Evolutionary conservation across 768 basidiomycete species (phyloP).

Genomic region (Naganishia vishniacii): DNA sequence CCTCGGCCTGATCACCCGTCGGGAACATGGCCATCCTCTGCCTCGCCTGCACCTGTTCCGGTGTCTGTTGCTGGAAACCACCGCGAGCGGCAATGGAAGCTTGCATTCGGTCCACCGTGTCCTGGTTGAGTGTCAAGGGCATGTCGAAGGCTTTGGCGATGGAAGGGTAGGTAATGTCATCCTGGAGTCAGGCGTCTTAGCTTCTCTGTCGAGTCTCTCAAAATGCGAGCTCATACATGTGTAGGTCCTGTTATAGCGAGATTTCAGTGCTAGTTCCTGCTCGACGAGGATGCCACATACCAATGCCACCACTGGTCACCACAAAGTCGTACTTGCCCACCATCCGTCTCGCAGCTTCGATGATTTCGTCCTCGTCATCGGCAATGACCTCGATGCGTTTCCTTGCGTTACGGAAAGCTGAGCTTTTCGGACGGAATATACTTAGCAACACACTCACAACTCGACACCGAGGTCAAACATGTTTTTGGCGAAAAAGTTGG

Average conservation of each 20-base stretch:
- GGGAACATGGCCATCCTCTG: conserved; percentile 90
- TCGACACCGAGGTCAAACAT: conserved; percentile 71
- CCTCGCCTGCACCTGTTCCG: conserved; percentile 69
- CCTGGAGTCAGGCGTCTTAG: conserved; percentile 18
- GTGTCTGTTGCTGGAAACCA: conserved; percentile 59
- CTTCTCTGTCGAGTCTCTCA: neutral
- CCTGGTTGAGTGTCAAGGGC: conserved; percentile 64
- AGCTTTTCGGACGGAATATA: too few species aligned
- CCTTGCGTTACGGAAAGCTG: too few species aligned
- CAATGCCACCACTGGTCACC: conserved; percentile 83
- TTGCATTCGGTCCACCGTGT: conserved; percentile 69
- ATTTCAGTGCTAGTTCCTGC: neutral
- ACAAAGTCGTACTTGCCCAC: conserved; percentile 80
- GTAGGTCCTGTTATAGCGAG: neutral
- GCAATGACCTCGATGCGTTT: conserved; percentile 86
- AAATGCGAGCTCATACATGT: neutral
- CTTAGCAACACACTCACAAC: too few species aligned
- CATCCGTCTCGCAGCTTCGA: conserved; percentile 79
- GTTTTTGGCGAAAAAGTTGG: conserved; percentile 77
- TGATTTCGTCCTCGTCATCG: conserved; percentile 82
- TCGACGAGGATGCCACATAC: conserved; percentile 50
- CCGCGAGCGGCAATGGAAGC: conserved; percentile 53
- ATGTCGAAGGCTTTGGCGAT: conserved; percentile 76
- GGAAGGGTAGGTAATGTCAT: conserved; percentile 80
- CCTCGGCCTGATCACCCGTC: conserved; percentile 58